These are phyloP conservation scores for Crithidia acanthocephali DNA, from an alignment of 208 protist genomes.

Conservation along the genomic window DNA sequence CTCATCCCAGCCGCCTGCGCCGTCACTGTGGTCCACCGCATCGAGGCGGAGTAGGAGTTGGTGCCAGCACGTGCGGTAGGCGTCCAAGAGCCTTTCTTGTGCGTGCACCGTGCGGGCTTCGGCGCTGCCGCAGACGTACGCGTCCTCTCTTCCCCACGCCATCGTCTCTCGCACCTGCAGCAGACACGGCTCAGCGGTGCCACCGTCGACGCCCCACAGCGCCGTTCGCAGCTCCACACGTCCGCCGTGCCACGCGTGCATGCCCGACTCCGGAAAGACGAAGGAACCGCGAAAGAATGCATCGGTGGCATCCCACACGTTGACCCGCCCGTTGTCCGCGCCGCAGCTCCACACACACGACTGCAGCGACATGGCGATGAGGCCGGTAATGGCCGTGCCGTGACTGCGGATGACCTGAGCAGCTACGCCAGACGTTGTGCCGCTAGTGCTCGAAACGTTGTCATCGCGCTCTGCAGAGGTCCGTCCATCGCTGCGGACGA, in stretches of 20 bases:
- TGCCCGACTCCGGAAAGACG: constrained; percentile 40
- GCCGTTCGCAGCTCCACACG: constrained; percentile 24
- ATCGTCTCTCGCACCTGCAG: constrained; percentile 19
- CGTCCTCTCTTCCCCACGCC: background rate
- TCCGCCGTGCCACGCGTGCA: constrained; percentile 20
- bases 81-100: background rate
- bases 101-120: background rate
- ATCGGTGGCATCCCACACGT: constrained; percentile 51
- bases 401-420: constrained; percentile 18
- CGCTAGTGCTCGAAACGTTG: too few relatives aligned
- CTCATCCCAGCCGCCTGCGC: background rate
- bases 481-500: background rate
- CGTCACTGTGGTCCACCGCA: background rate
- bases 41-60: background rate
- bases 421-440: background rate
- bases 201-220: constrained; percentile 45
- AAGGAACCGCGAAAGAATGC: constrained; percentile 51
- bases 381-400: constrained; percentile 24
- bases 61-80: constrained; percentile 19
- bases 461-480: too few relatives aligned
- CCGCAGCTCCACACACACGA: constrained; percentile 62
- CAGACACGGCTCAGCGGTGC: constrained; percentile 27
- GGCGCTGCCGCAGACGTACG: background rate
- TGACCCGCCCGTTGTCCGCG: constrained; percentile 32
- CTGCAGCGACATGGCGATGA: constrained; percentile 51